phyloP scores from a whole-genome alignment of 2,329 filamentous ascomycete genomes.

The Penicillium sp. region DNA sequence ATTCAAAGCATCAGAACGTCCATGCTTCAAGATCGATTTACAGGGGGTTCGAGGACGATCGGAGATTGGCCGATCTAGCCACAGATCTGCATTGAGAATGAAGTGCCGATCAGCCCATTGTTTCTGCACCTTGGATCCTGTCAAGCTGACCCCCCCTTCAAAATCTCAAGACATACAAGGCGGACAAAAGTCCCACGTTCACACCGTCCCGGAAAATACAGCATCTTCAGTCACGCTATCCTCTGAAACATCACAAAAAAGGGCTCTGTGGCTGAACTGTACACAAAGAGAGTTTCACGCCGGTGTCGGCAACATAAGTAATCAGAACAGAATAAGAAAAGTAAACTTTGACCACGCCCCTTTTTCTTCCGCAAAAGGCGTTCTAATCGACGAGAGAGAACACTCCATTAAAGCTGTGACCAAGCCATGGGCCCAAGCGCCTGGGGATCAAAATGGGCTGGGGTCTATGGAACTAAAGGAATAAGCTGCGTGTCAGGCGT shows the following conservation, averaged over 20 bases:
- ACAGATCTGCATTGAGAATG: neutral
- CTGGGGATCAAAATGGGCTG: neutral
- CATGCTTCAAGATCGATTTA: neutral
- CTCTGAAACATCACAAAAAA: neutral
- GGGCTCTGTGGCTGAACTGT: neutral
- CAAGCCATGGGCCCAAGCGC: constrained; percentile 4
- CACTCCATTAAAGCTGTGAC: neutral
- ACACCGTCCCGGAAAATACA: neutral
- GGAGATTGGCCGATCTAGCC: neutral
- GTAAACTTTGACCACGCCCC: neutral
- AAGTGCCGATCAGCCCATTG: neutral
- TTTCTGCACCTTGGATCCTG: neutral
- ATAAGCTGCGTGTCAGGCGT: constrained; percentile 1
- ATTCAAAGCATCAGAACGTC: neutral
- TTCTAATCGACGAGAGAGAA: neutral
- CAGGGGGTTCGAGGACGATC: neutral
- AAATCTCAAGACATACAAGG: neutral
- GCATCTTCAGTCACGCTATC: neutral
- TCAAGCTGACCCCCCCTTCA: neutral
- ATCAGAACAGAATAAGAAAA: neutral
- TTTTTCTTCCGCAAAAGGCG: neutral
- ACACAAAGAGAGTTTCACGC: neutral
- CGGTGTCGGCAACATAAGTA: neutral
- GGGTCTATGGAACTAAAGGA: neutral
- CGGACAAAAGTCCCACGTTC: neutral